Evolutionary conservation across 495 filamentous ascomycete genomes (phyloP).

Genomic region (Penicillium herquei): DNA sequence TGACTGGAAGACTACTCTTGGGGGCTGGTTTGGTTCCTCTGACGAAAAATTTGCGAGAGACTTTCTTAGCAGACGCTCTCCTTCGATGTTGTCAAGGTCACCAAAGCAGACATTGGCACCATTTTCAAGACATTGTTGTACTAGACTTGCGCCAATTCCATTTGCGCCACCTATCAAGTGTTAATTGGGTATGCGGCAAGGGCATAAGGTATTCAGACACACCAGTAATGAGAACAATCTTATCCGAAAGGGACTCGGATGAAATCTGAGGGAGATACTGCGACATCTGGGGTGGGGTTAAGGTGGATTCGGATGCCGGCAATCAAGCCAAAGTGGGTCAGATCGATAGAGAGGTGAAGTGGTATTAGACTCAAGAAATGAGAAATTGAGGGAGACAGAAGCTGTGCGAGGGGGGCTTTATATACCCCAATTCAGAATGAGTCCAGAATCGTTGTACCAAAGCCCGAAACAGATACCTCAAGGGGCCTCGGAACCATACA

Average conservation of each 20-base stretch:
- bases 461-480: conserved; percentile 3
- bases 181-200: neutral
- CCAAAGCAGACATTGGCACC: conserved; percentile 48
- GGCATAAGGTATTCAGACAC: neutral
- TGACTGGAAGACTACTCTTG: conserved; percentile 32
- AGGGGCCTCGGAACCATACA: neutral
- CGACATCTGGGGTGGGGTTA: conserved; percentile 17
- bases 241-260: conserved; percentile 33
- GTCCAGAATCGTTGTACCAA: neutral
- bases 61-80: conserved; percentile 26
- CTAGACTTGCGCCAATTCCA: conserved; percentile 54
- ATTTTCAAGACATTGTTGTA: conserved; percentile 42
- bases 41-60: conserved; percentile 26
- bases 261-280: conserved; percentile 28
- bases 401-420: neutral
- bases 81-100: conserved; percentile 37
- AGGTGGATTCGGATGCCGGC: conserved; percentile 3
- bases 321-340: conserved; percentile 7
- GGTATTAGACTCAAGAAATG: neutral
- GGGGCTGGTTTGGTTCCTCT: conserved; percentile 18
- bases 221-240: conserved; percentile 50
- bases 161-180: conserved; percentile 45
- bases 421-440: neutral
- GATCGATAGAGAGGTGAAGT: conserved; percentile 1
- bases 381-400: neutral